Evolutionary conservation across 768 basidiomycete species (phyloP).

Genomic region (Cubamyces lactineus): DNA sequence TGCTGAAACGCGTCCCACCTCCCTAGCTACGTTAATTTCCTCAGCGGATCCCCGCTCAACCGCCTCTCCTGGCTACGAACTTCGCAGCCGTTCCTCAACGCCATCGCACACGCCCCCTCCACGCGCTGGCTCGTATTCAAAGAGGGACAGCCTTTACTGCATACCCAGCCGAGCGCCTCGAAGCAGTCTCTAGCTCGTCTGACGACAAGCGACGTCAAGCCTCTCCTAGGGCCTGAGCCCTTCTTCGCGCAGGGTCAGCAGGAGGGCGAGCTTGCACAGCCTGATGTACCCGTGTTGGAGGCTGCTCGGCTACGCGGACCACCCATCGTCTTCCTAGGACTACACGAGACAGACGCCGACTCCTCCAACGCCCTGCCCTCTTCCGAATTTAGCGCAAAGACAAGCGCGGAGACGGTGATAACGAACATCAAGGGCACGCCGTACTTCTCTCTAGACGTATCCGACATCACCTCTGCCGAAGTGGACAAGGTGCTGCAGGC

Average conservation of each 20-base stretch:
- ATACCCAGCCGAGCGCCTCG: constrained; percentile 31
- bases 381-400: constrained; percentile 54
- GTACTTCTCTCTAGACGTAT: constrained; percentile 83
- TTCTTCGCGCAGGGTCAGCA: constrained; percentile 72
- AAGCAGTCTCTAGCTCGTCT: constrained; percentile 53
- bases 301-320: constrained; percentile 61
- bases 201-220: constrained; percentile 60
- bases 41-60: constrained; percentile 72
- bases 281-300: constrained; percentile 44
- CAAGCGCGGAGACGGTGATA: constrained; percentile 45
- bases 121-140: constrained; percentile 84
- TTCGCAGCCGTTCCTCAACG: constrained; percentile 76
- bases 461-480: constrained; percentile 48
- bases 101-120: constrained; percentile 57
- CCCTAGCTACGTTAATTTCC: constrained; percentile 50
- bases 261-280: constrained; percentile 35
- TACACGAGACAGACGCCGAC: constrained; percentile 57
- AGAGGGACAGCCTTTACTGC: constrained; percentile 65
- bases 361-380: constrained; percentile 60
- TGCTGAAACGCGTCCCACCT: constrained; percentile 1
- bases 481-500: constrained; percentile 49
- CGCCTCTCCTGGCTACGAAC: constrained; percentile 81
- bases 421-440: constrained; percentile 76
- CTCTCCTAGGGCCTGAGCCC: constrained; percentile 67
- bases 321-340: constrained; percentile 78